Base-by-base conservation (phyloP, 805 yeast genomes). In the Tetrapisispora nanseiensis region DNA sequence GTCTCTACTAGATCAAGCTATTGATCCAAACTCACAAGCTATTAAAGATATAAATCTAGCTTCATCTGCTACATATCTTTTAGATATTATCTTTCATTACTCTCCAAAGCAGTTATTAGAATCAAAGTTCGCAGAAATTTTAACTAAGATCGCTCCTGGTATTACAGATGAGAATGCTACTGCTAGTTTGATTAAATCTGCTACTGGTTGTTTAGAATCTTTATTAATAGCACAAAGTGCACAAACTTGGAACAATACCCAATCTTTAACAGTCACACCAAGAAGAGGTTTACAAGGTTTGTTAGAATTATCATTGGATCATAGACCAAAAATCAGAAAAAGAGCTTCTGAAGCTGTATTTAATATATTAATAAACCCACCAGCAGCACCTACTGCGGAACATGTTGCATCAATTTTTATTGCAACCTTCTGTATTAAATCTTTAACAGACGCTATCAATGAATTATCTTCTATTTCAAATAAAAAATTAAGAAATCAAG, bases 271-370 rank as follows among this genome's bases (percentile, higher is more conserved):
- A 48, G 69, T 69, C 46, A 72, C 77, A 31, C 95, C 96, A 39
- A 76, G 74, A 56, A 76, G 94, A 69, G 95, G 92, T 33, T 65
- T 87, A 45, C 72, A 74, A 31, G 95, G 90, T 36, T 63, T 89
- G 45, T 64, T 89, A 45, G 86, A 84, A 59, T 70, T 86, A 47
- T 76, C 90, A 0, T 65, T 85, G 33, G 97, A 92, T 62, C 82
- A 83, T 36, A 76, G 97, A 58, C 98, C 98, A 29, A 92, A 92
- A 55, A 95, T 92, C 11, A 78, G 98, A 61, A 86, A 83, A 74
- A 81, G 97, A 68, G 95, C 97, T 1, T 82, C 80, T 54, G 98
- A 92, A 44, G 84, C 97, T 2, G 72, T 92, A n/a, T 65, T 71
- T 38, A 72, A 69, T 3, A 67, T 92, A 24, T 66, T 92, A 46